Conservation (phyloP, 495 filamentous ascomycete species). For the Schizothecium vesticola region DNA sequence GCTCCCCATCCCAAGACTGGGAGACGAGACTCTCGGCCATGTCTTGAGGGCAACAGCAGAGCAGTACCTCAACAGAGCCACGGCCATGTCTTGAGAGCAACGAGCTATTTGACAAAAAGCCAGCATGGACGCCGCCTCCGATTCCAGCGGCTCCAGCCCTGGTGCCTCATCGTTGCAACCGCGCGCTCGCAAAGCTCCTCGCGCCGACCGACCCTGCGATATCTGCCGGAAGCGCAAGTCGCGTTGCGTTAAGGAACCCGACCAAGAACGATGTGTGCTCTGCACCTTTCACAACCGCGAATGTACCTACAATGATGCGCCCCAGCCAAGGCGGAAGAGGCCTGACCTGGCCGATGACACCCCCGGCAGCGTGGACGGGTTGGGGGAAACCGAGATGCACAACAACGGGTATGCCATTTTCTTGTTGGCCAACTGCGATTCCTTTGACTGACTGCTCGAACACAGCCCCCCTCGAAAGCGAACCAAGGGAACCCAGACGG, state of each 20-base stretch:
- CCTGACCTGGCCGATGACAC: conserved; percentile 10
- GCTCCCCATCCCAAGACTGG: neutral
- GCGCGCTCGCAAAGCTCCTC: conserved; percentile 11
- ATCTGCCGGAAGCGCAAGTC: conserved; percentile 74
- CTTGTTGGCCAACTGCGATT: neutral
- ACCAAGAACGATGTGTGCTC: conserved; percentile 41
- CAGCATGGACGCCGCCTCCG: conserved; percentile 22
- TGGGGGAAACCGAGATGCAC: conserved; percentile 5
- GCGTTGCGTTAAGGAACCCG: conserved; percentile 66
- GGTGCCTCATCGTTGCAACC: conserved; percentile 12
- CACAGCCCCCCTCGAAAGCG: conserved; percentile 14
- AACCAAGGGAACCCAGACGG: conserved; percentile 16
- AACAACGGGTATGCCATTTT: neutral
- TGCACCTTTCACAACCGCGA: conserved; percentile 45
- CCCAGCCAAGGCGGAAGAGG: conserved; percentile 49
- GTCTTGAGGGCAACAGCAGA: neutral
- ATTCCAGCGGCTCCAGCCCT: conserved; percentile 20
- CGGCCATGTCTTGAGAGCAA: neutral
- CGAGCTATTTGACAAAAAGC: neutral
- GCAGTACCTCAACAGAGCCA: neutral
- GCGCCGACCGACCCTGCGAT: conserved; percentile 45
- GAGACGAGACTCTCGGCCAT: neutral
- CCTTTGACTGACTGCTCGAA: neutral
- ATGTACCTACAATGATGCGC: conserved; percentile 48
- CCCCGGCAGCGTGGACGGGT: conserved; percentile 4